A percentile compares a stretch with the other conserved stretches of the same genome.
Conservation (phyloP, 768 basidiomycete genomes). For the Myochromella boudieri region DNA sequence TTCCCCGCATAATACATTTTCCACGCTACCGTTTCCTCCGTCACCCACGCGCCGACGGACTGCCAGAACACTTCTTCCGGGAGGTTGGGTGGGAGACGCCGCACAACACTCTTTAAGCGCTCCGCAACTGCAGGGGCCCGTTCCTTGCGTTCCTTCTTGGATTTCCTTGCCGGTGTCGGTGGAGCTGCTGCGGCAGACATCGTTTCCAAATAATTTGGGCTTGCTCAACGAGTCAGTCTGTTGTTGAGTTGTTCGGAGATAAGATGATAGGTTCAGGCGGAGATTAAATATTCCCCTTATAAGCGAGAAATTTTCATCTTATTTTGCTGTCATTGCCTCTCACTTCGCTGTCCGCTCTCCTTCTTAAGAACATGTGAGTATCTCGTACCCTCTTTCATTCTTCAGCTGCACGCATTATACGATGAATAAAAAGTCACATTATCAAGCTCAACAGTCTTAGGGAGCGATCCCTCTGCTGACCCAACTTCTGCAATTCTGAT, state of each 20-base stretch:
- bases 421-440: conserved; percentile 60
- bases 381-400: background rate
- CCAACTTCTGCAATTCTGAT: conserved; percentile 63
- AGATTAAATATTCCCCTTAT: background rate
- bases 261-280: background rate
- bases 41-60: conserved; percentile 82
- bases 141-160: conserved; percentile 36
- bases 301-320: background rate
- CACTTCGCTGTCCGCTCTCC: background rate
- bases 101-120: conserved; percentile 83
- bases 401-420: conserved; percentile 16
- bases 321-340: too few relatives aligned
- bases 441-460: conserved; percentile 69
- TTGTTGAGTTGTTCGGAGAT: background rate
- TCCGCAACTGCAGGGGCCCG: conserved; percentile 40
- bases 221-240: background rate
- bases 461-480: conserved; percentile 47
- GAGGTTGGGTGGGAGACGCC: conserved; percentile 86
- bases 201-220: conserved; percentile 20
- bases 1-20: conserved; percentile 69
- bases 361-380: background rate
- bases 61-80: conserved; percentile 95
- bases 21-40: conserved; percentile 69
- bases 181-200: conserved; percentile 23
- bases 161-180: conserved; percentile 30